Evolutionary conservation across 2,329 filamentous ascomycete species (phyloP).

Genomic region (Akanthomyces muscarius): DNA sequence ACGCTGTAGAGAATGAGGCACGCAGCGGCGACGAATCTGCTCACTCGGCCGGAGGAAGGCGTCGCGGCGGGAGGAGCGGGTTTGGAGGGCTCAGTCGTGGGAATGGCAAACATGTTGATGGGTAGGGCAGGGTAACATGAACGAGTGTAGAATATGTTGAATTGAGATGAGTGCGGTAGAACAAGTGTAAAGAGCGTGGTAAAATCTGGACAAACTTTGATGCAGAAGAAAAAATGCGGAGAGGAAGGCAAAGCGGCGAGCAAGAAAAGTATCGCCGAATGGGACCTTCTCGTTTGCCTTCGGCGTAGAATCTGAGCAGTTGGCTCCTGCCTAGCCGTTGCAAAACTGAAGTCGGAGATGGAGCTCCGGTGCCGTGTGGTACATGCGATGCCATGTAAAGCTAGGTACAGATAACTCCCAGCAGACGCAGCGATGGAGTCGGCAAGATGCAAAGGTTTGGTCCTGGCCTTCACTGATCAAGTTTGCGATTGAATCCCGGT

Average conservation of each 20-base stretch:
- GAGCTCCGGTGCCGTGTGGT: too few relatives aligned
- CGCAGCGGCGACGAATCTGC: constrained; percentile 18
- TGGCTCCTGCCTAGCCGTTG: background rate
- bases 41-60: constrained; percentile 12
- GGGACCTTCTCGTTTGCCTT: background rate
- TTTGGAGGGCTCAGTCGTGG: background rate
- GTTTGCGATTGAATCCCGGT: too few relatives aligned
- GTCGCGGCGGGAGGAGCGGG: too few relatives aligned
- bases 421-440: too few relatives aligned
- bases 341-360: too few relatives aligned
- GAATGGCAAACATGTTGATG: background rate
- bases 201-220: constrained; percentile 2
- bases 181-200: background rate
- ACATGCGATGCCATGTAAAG: too few relatives aligned
- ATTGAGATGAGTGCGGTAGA: background rate
- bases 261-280: background rate
- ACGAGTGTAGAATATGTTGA: background rate
- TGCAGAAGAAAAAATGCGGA: background rate
- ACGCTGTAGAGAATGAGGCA: constrained; percentile 23
- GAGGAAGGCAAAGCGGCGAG: background rate
- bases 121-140: background rate
- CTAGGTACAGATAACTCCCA: too few relatives aligned
- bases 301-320: background rate
- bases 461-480: too few relatives aligned
- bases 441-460: too few relatives aligned